Conservation (phyloP, 1,284 basidiomycete genomes). For the Sparassis latifolia region DNA sequence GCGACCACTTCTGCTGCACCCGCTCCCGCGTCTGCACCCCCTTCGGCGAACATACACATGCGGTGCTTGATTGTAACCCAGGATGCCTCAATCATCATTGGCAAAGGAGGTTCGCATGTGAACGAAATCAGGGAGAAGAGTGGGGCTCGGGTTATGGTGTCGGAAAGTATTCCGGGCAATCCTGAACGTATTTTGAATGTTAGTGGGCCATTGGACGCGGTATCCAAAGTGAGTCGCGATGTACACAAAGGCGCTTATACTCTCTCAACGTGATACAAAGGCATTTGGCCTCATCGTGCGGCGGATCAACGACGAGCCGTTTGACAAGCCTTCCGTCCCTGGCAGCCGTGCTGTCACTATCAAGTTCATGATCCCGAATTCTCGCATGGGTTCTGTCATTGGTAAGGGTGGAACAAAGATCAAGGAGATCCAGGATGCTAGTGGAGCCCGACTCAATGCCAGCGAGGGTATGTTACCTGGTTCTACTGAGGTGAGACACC, state of each 20-base stretch:
- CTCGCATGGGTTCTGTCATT: constrained; percentile 98
- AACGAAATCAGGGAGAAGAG: constrained; percentile 99
- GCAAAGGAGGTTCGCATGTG: constrained; percentile 93
- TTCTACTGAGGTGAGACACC: constrained; percentile 80
- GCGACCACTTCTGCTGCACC: constrained; percentile 37
- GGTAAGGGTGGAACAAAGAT: constrained; percentile 97
- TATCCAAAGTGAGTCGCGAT: constrained; percentile 75
- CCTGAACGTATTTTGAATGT: constrained; percentile 98
- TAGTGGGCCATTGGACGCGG: constrained; percentile 95
- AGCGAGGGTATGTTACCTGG: constrained; percentile 98
- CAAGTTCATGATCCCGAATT: constrained; percentile 99
- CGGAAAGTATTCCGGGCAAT: constrained; percentile 95
- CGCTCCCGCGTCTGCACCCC: constrained; percentile 27
- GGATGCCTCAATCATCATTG: constrained; percentile 99
- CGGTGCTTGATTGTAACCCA: constrained; percentile 97
- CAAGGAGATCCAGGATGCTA: constrained; percentile 99
- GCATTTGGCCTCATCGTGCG: constrained; percentile 98
- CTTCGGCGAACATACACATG: constrained; percentile 84
- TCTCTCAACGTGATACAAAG: constrained; percentile 35
- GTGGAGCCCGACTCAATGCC: constrained; percentile 92
- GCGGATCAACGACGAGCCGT: constrained; percentile 98
- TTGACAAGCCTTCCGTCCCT: constrained; percentile 94
- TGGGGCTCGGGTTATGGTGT: constrained; percentile 91
- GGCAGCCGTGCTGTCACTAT: constrained; percentile 98
- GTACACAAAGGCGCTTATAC: constrained; percentile 3